Conservation (phyloP, 331 rosid genomes). For the Malus hybrid region DNA sequence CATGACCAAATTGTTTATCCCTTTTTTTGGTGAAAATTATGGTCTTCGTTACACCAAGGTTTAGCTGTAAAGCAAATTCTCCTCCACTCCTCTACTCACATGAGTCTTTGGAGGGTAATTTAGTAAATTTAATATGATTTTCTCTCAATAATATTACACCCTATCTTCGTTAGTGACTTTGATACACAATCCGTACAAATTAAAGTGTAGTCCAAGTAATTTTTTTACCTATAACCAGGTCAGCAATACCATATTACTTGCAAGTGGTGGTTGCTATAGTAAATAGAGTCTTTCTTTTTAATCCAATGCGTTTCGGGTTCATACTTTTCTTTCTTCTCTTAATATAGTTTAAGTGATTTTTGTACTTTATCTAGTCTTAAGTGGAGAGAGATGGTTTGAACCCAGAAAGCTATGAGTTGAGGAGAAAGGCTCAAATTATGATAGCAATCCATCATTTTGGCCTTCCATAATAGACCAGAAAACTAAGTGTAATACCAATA, state of each 20-base stretch:
- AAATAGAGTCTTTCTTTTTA: too few relatives aligned
- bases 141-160: too few relatives aligned
- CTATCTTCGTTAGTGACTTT: not conserved
- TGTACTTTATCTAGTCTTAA: too few relatives aligned
- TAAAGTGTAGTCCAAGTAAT: not conserved
- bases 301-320: too few relatives aligned
- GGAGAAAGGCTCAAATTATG: too few relatives aligned
- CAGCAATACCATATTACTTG: not conserved
- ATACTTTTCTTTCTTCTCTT: too few relatives aligned
- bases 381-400: too few relatives aligned
- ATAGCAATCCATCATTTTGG: too few relatives aligned
- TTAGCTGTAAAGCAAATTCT: conserved; percentile 15
- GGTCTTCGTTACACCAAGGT: not conserved
- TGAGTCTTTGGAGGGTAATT: not conserved
- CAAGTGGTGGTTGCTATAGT: too few relatives aligned
- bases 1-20: conserved; percentile 1
- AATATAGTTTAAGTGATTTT: too few relatives aligned
- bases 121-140: not conserved
- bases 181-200: not conserved
- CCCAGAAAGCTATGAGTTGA: rapidly evolving
- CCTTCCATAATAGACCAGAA: too few relatives aligned
- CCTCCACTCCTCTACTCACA: conserved; percentile 2
- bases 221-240: not conserved
- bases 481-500: too few relatives aligned
- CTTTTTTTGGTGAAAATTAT: not conserved